These are phyloP conservation scores for Penicillium chermesinum DNA, from an alignment of 495 filamentous ascomycete species.

Conservation along the genomic window DNA sequence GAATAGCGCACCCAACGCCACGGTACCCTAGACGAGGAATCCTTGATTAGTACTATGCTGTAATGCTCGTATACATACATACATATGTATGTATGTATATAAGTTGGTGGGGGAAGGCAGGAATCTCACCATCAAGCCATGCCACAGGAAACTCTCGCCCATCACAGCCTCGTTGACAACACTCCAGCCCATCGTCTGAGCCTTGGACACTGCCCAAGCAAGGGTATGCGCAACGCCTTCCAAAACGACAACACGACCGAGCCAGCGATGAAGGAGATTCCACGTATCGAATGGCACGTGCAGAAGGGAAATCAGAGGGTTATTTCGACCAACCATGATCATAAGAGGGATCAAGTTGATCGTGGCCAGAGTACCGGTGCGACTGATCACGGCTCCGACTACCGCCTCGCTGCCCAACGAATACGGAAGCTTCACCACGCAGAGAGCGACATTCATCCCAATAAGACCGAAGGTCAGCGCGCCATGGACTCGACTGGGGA, in stretches of 20 bases:
- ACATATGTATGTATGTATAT: slow-evolving; percentile 2
- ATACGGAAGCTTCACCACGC: slow-evolving; percentile 66
- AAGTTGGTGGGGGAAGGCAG: neutral
- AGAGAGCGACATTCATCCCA: slow-evolving; percentile 71
- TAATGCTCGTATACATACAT: too few relatives aligned
- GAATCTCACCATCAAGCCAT: slow-evolving; percentile 48
- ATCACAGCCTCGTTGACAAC: slow-evolving; percentile 45
- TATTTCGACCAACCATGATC: slow-evolving; percentile 64
- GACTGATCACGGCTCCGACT: slow-evolving; percentile 59
- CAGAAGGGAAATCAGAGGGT: slow-evolving; percentile 59
- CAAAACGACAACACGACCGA: slow-evolving; percentile 65
- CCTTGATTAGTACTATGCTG: slow-evolving; percentile 5
- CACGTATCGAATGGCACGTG: slow-evolving; percentile 70
- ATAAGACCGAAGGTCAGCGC: slow-evolving; percentile 67
- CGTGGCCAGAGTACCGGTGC: slow-evolving; percentile 68
- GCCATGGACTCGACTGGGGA: slow-evolving; percentile 79
- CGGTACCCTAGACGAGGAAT: slow-evolving; percentile 27
- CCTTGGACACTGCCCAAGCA: slow-evolving; percentile 62
- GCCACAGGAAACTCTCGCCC: slow-evolving; percentile 53
- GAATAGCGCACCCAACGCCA: slow-evolving; percentile 52
- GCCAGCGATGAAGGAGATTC: slow-evolving; percentile 77
- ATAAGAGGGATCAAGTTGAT: slow-evolving; percentile 77
- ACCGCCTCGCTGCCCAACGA: slow-evolving; percentile 30
- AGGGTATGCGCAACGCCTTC: slow-evolving; percentile 60
- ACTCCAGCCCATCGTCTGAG: slow-evolving; percentile 57